Evolutionary conservation across 257 asterid genomes (phyloP), one percentile per base, ranked within the genome.

Genomic region (Jasminum sambac): DNA sequence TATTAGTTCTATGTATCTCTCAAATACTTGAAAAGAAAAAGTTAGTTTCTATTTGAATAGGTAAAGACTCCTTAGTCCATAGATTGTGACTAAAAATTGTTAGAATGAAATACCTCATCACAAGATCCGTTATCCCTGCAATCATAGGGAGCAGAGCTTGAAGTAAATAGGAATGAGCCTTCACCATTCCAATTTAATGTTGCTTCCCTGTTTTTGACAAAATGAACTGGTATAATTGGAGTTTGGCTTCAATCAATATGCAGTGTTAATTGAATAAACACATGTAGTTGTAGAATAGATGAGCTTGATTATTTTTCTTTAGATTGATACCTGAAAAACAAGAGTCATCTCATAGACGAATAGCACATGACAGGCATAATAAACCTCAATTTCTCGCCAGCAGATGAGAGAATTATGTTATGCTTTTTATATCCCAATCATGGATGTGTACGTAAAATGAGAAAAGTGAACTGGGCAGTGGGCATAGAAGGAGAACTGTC

Each of bases 141-240:
- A 84, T 91, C 95, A 77, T 85, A 95, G 37, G 88, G 94, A 69
- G 96, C 99, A 19, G 99, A 91, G 84, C 98, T 91, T 63, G 99
- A 95, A 73, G 97, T 95, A 75, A 95, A 89, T 14, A 95, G 75
- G 83, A 95, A 95, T 72, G 95, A 82, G 58, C 99, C 99, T 81
- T 91, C 95, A 59, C 98, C 98, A 43, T 79, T 88, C 99, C 99
- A 95, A 42, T 73, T 86, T 65, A 87, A 83, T 55, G 91, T 86
- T 60, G 99, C 98, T 64, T 87, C 95, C 83, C 99, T 95, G 84
- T 73, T 69, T 34, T 67, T 63, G 60, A 9, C 46, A 36, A 78
- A 61, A 69, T 19, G 55, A 81, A 55, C 21, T 52, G 73, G 39
- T 8, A 44, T 41, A 38, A 37, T 19, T 52, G 50, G 79, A 62